phyloP scores from a whole-genome alignment of 1,139 yeast genomes.

The Magnusiomyces ingens region DNA sequence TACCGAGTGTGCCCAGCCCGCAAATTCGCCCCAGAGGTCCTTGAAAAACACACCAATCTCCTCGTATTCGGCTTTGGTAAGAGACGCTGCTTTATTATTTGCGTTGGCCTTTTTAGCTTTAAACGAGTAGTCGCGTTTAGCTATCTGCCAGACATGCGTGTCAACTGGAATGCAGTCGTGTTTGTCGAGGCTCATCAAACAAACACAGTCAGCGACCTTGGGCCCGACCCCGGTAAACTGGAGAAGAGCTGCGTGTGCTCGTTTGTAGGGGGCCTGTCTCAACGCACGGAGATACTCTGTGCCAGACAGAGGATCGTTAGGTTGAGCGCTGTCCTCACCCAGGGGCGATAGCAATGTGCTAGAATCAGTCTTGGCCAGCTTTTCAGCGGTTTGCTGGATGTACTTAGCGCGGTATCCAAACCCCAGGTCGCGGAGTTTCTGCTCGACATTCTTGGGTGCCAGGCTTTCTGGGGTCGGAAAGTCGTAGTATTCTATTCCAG shows the following conservation, averaged over 20 bases:
- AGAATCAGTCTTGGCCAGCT: constrained; percentile 31
- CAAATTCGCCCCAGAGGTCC: constrained; percentile 77
- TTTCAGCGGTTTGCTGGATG: constrained; percentile 67
- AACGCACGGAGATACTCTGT: constrained; percentile 30
- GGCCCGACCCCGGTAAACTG: constrained; percentile 90
- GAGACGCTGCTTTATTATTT: constrained; percentile 8
- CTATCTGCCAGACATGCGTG: constrained; percentile 93
- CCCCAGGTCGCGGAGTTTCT: constrained; percentile 48
- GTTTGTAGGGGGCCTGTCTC: constrained; percentile 44
- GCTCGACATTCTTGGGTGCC: constrained; percentile 39
- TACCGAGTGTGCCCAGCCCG: constrained; percentile 98
- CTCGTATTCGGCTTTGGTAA: constrained; percentile 54
- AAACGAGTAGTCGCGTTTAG: constrained; percentile 69
- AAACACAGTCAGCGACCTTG: constrained; percentile 93
- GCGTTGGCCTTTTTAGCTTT: constrained; percentile 33
- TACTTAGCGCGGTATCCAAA: constrained; percentile 94
- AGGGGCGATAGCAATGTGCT: constrained; percentile 10
- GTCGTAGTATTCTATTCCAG: constrained; percentile 55
- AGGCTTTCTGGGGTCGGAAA: constrained; percentile 64
- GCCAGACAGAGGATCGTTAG: not conserved
- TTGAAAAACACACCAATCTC: constrained; percentile 57
- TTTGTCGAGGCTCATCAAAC: constrained; percentile 85
- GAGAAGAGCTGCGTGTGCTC: constrained; percentile 58
- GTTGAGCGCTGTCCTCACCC: constrained; percentile 4
- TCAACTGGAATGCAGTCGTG: constrained; percentile 91